Conservation (phyloP, 2,329 filamentous ascomycete genomes). For the Byssothecium circinans region DNA sequence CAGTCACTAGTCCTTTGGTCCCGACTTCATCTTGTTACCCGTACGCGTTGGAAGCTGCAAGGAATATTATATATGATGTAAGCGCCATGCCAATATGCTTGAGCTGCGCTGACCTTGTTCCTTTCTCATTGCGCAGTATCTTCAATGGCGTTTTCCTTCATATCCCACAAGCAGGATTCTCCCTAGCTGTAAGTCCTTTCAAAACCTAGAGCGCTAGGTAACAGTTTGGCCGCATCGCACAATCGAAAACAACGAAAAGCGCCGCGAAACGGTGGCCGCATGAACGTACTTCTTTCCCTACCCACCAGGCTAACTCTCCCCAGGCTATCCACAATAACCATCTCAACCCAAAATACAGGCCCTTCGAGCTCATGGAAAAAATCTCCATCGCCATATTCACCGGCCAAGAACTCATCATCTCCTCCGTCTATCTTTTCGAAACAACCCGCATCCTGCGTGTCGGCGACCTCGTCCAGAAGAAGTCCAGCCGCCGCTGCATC, state of each 20-base stretch:
- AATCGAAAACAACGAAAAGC: too few species aligned
- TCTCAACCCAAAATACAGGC: conserved; percentile 15
- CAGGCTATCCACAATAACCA: conserved; percentile 27
- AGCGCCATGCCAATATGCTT: too few species aligned
- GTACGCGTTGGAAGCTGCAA: conserved; percentile 49
- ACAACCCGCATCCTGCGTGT: conserved; percentile 37
- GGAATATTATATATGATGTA: conserved; percentile 56
- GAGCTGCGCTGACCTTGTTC: too few species aligned
- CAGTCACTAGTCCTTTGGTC: conserved; percentile 62
- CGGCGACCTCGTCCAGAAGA: conserved; percentile 6
- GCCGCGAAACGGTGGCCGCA: too few species aligned
- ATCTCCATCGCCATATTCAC: conserved; percentile 41
- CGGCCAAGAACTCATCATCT: conserved; percentile 31
- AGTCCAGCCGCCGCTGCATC: conserved; percentile 14
- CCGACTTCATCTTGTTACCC: conserved; percentile 58
- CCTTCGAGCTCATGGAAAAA: conserved; percentile 26
- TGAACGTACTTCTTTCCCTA: too few species aligned
- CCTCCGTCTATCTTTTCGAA: conserved; percentile 52
- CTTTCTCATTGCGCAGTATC: conserved; percentile 24
- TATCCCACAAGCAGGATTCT: conserved; percentile 45
- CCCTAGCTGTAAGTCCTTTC: conserved; percentile 55
- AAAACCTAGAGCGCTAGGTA: conserved; percentile 10
- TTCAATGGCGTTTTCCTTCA: conserved; percentile 41
- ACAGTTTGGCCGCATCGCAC: background rate
- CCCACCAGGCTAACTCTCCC: too few species aligned